Evolutionary conservation across 495 filamentous ascomycete genomes (phyloP), one percentile per base, ranked within the genome.

Genomic region (Aspergillus ellipticus): DNA sequence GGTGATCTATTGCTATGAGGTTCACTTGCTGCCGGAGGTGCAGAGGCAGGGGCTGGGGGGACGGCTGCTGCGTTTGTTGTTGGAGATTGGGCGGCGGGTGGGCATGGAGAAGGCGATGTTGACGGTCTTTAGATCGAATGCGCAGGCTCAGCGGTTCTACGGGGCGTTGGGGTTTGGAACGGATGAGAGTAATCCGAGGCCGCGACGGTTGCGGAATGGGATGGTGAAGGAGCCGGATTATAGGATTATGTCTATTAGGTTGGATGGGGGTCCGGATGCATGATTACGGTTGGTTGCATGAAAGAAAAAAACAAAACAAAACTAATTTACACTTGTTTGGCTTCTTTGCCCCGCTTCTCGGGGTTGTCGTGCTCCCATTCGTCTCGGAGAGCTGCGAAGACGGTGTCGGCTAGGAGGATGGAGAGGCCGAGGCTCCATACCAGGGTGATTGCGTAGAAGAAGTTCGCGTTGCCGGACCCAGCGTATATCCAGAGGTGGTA

Each of bases 401-500:
- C 73, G 45, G 85, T 78, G 65, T 98, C 94, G 8, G 85, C 89
- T 0, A 97, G 80, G 26, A 97, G 66, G 29, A 90, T 78, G 1
- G 89, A 91, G 37, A 91, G 77, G 0, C 90, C 94, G 3, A 98
- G 73, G 63, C 90, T 94, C 94, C 94, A 98, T 15, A 97, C 94
- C 0, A 98, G 80, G 4, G 94, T 98, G 66, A 98, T 97, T 63
- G 94, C 94, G 64, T 98, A 98, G 74, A 97, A 98, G 75, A 98
- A 98, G 69, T 98, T 98, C 39, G 94, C 94, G 65, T 98, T 98
- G 28, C 95, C 94, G 31, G 89, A 95, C 37, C 94, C 94, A 17
- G 94, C 95, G 66, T 98, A 98, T 58, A 97, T 96, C 94, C 94
- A 98, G 4, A 98, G 80, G 69, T 98, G 85, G 64, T 97, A 96